Evolutionary conservation across 805 yeast genomes (phyloP), one percentile per base, ranked within the genome.

Genomic region (Candida caryicola): DNA sequence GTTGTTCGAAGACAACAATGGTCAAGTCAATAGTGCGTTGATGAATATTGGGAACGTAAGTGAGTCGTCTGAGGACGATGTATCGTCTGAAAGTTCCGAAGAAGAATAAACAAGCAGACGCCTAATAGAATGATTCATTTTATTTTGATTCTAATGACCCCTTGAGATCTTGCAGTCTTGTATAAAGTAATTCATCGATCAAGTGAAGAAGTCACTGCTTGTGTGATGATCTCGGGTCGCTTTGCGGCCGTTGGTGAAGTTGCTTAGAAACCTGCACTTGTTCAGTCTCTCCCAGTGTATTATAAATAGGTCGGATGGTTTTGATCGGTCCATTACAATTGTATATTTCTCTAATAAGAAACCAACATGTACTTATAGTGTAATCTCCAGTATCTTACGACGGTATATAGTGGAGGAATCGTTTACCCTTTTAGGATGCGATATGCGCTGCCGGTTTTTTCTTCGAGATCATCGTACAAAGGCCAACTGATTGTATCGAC

Each of bases 51-150:
- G 61, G 25, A 65, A 66, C 26, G 60, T 55, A 25, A 59, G 59
- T 41, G 69, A 63, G 36, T 69, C 74, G 32, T 74, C 71, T 43
- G 81, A 74, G 40, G 85, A 79, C 47, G 74, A 69, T 41, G 79
- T 78, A 42, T 53, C 57, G 26, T 64, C 71, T 47, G 83, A 81
- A 59, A 79, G 85, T 56, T 74, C 82, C 5, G 90, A 82, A 61
- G 91, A 84, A 62, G 90, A 83, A 60, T 81, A 61, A 58, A 21
- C 25, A 21, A 7, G 25, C 7, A 7, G 25, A 21, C n/a, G n/a
- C n/a, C n/a, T n/a, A n/a, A n/a, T n/a, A n/a, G n/a, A n/a, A n/a
- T n/a, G n/a, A n/a, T n/a, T 19, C 17, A 21, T 7, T 21, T 21
- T 10, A 21, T 21, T 21, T 10, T 7, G 10, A 7, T 7, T 21